Evolutionary conservation across 148 eudicot genomes (phyloP), one percentile per base, ranked within the genome.

Genomic region (Heliosperma pusillum): DNA sequence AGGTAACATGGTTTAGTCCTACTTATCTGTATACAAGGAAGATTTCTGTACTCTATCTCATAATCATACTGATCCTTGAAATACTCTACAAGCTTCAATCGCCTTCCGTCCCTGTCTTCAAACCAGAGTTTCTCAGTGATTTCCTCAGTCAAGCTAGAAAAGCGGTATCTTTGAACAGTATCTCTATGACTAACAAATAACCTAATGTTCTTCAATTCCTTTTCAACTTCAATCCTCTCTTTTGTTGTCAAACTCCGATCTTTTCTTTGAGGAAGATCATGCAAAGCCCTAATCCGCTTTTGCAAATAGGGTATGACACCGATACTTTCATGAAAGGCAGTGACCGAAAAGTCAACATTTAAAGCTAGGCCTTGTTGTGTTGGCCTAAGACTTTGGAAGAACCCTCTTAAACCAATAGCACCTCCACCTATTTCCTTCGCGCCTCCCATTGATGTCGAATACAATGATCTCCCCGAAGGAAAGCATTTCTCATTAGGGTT

Each of bases 281-380:
- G 84, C 40, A 94, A 78, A 81, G 82, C 90, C 74, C 85, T 87
- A 15, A 94, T 47, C 27, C 91, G 86, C 76, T 90, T 94, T 74
- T 85, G 86, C 77, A 94, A 84, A 72, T 89, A 94, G 52, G 85
- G 74, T 67, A 94, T 82, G 74, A 91, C 88, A 2, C 96, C 96
- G 5, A 89, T 89, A 68, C 97, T 87, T 83, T 94, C 98, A 24
- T 94, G 97, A 77, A 94, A 94, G 56, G 98, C 97, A 4, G 97
- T 91, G 30, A 94, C 98, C 0, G 98, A 90, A 40, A 89, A 85
- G 71, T 94, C 97, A 7, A 94, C 83, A 80, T 94, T 94, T 47
- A 94, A 86, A 66, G 98, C 91, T 69, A 94, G 90, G 40, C 98
- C 98, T 86, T 91, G 98, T 77, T 94, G 88, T 1, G 98, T 94